Base-by-base conservation (phyloP, 2,329 filamentous ascomycete genomes). In the Thyridium curvatum region DNA sequence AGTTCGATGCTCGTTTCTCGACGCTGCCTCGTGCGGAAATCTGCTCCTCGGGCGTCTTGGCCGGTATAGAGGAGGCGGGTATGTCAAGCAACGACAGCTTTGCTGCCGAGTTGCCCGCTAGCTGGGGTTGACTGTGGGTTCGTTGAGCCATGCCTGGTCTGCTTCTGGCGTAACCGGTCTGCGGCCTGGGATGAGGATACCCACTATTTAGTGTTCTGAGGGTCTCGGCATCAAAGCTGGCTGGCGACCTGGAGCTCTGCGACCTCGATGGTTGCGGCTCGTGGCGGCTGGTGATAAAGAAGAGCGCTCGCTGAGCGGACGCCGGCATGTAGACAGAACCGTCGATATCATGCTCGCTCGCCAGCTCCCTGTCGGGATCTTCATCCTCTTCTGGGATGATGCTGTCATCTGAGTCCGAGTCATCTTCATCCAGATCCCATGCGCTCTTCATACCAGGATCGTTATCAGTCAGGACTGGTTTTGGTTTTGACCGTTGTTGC, bases 1-100 rank as follows among this genome's bases (percentile, higher is more conserved):
- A 72, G 31, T 62, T 62, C 18, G 76, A 79, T 35, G 66, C 62
- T 26, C 72, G 69, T 46, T 74, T 72, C 39, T 74, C 69, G 15
- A 43, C 40, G n/a, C 38, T 31, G 42, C 41, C 43, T 26, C 48
- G 52, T 17, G 35, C 53, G 53, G 39, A 52, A 49, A 28, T 46
- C 47, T 18, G 46, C 32, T 69, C 63, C 33, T 67, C 64, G 8
- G 52, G 45, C 21, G 49, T 47, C 34, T 53, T 61, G 29, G 43
- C 48, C 30, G 52, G 38, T 12, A 45, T 33, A 18, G 52, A 41
- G 33, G 47, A 46, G 18, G 45, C 21, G 16, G 47, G 44, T 21
- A 48, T 45, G 9, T 56, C 52, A 6, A 54, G 39, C 35, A 34
- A 41, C 14, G 44, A 40, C 3, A 46, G 45, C 21, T 26, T 26